Evolutionary conservation across 257 asterid genomes (phyloP), one percentile per base, ranked within the genome.

Genomic region (Ehretia macrophylla): DNA sequence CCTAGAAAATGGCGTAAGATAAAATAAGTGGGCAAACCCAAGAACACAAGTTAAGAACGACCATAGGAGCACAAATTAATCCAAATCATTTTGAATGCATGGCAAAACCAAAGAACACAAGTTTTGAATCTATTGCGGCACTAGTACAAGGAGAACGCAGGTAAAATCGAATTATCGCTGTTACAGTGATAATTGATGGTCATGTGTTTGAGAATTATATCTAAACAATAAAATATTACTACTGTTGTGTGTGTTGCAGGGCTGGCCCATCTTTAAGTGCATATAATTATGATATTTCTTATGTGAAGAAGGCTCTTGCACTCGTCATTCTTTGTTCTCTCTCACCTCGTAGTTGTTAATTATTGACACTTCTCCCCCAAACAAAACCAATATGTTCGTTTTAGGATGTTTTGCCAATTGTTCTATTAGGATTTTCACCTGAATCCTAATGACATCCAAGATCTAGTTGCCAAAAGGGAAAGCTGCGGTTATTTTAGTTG

Each of bases 61-160:
- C n/a, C n/a, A n/a, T n/a, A n/a, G n/a, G n/a, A n/a, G n/a, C n/a
- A n/a, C n/a, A n/a, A n/a, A n/a, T n/a, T n/a, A n/a, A n/a, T n/a
- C n/a, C n/a, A n/a, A n/a, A n/a, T n/a, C n/a, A n/a, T n/a, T n/a
- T n/a, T n/a, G n/a, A n/a, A n/a, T n/a, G n/a, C n/a, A n/a, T n/a
- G n/a, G n/a, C n/a, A n/a, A n/a, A n/a, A n/a, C n/a, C n/a, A n/a
- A n/a, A n/a, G n/a, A n/a, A n/a, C n/a, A n/a, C n/a, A n/a, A n/a
- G n/a, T n/a, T n/a, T n/a, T n/a, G 97, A 84, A 76, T 82, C 97
- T 67, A 96, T 93, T 65, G 97, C 97, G 69, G 99, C 99, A 57
- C 75, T 93, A 52, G 89, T 97, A n/a, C 99, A 93, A 65, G 99
- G 99, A 55, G 99, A 93, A 64, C 96, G 99, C 12, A 82, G 99